Conservation (phyloP, 176 grass and related monocot species). For the Otatea glauca region DNA sequence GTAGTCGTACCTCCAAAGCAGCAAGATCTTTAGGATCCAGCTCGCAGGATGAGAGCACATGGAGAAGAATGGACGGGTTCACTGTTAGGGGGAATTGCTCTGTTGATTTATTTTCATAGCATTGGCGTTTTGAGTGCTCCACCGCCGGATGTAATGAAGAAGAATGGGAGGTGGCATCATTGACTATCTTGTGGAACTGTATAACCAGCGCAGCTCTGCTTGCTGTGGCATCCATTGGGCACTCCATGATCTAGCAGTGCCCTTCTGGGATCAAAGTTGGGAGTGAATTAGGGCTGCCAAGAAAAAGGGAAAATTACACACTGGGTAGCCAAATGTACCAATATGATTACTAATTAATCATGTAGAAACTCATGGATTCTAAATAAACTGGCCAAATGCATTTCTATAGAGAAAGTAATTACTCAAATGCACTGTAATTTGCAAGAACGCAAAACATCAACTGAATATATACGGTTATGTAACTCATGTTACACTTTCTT, state of each 20-base stretch:
- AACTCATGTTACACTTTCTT: not conserved
- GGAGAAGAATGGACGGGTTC: constrained; percentile 58
- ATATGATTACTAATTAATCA: not conserved
- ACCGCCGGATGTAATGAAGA: not conserved
- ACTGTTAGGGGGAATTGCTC: constrained; percentile 51
- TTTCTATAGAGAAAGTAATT: not conserved
- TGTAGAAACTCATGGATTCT: not conserved
- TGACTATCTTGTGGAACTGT: constrained; percentile 34
- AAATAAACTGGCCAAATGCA: not conserved
- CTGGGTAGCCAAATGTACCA: not conserved
- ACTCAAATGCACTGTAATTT: not conserved
- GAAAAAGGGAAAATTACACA: not conserved
- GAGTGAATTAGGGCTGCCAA: not conserved
- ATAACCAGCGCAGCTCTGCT: constrained; percentile 31
- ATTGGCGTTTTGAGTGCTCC: constrained; percentile 33
- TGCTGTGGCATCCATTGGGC: constrained; percentile 42
- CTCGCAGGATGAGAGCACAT: constrained; percentile 54
- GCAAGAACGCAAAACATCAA: not conserved
- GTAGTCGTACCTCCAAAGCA: constrained; percentile 53
- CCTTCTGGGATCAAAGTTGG: not conserved
- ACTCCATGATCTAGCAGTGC: constrained; percentile 40
- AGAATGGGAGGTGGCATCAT: constrained; percentile 26
- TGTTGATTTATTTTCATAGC: constrained; percentile 41
- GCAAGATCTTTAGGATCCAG: constrained; percentile 65
- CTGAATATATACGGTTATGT: not conserved